Base-by-base conservation (phyloP, 495 filamentous ascomycete genomes). In the Penicillium lividum region DNA sequence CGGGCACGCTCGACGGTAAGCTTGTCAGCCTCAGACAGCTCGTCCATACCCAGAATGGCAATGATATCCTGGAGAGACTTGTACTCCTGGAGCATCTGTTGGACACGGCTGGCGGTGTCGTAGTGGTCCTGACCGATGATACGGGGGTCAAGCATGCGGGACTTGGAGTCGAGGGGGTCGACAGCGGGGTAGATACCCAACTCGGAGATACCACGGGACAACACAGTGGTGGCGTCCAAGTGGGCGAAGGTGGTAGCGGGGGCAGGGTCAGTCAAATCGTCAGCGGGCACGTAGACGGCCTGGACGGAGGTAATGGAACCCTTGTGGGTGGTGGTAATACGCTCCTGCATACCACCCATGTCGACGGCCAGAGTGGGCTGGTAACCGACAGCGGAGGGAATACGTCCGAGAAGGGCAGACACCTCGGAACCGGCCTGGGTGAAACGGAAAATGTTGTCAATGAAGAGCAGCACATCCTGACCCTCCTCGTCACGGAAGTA, bases 371-470 rank as follows among this genome's bases (percentile, higher is more conserved):
- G 91, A 63, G 94, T 98, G 73, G 94, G 94, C 80, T 98, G 94
- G 84, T 98, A 98, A 88, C 94, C 94, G 89, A 98, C 94, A 75
- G 94, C 94, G 84, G 94, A 98, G 77, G 94, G 94, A 74, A 98
- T 98, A 92, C 94, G 94, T 85, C 94, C 94, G 55, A 98, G 87
- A 75, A 98, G 86, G 73, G 94, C 94, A 82, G 95, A 98, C 87
- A 98, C 94, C 83, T 98, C 94, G 73, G 94, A 98, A 91, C 94
- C 94, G 78, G 94, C 94, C 84, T 98, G 95, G 69, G 94, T 98
- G 90, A 98, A 98, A 74, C 94, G 91, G 91, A 97, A 97, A 80
- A 98, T 98, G 86, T 98, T 98, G 90, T 98, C 94, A 80, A 97
- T 97, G 85, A 93, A 96, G 79, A 96, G 90, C 74, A 96, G 87